A percentile compares a stretch with the other conserved stretches of the same genome.
Conservation (phyloP, 2,329 filamentous ascomycete species). For the Calycina marina region DNA sequence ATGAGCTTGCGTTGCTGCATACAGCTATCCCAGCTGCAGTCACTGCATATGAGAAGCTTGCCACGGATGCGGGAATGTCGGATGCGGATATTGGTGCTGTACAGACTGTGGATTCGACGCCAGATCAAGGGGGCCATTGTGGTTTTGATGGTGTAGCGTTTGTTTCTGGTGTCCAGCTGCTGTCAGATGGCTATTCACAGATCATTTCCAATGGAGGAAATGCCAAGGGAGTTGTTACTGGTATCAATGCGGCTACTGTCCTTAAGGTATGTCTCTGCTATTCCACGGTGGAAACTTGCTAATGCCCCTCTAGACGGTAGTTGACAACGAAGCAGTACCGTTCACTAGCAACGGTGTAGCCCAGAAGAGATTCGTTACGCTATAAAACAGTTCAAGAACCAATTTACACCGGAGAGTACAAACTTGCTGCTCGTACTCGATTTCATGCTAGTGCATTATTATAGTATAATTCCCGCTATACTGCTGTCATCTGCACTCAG, state of each 20-base stretch:
- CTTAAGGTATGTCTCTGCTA: slow-evolving; percentile 21
- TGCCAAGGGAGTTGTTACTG: slow-evolving; percentile 33
- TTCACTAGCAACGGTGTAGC: slow-evolving; percentile 8
- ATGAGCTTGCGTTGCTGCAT: slow-evolving; percentile 35
- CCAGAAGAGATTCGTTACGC: no score
- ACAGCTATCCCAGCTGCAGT: slow-evolving; percentile 34
- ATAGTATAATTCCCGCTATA: no score
- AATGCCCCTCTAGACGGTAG: slow-evolving; percentile 9
- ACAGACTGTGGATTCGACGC: slow-evolving; percentile 42
- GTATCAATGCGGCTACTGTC: slow-evolving; percentile 32
- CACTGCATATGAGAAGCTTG: slow-evolving; percentile 34
- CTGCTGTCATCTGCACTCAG: no score
- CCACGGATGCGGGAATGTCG: slow-evolving; percentile 28
- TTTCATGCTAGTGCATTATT: no score
- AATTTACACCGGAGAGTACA: no score
- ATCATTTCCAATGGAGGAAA: slow-evolving; percentile 36
- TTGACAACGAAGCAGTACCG: slow-evolving; percentile 15
- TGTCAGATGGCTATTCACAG: slow-evolving; percentile 35
- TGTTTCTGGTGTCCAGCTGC: slow-evolving; percentile 40
- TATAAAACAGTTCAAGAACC: no score
- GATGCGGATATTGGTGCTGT: slow-evolving; percentile 31
- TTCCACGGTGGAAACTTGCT: slow-evolving; percentile 2
- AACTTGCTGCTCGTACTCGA: no score
- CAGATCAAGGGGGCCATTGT: slow-evolving; percentile 41
- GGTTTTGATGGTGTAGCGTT: slow-evolving; percentile 40